A percentile compares a stretch with the other conserved stretches of the same genome.
phyloP scores from a whole-genome alignment of 352 stramenopile genomes.

The Globisporangium canariense region DNA sequence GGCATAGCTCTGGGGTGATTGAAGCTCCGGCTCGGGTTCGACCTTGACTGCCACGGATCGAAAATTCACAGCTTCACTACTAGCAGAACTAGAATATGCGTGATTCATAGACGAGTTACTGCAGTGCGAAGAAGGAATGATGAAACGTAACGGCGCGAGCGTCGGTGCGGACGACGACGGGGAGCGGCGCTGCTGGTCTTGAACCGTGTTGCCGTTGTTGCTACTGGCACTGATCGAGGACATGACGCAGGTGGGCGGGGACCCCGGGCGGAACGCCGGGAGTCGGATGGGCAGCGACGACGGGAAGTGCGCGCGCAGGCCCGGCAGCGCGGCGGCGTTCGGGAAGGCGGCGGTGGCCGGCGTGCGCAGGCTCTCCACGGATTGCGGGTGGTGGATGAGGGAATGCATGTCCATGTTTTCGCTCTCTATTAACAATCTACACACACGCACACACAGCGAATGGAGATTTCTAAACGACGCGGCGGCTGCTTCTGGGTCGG shows the following conservation, averaged over 20 bases:
- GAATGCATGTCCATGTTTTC: constrained; percentile 70
- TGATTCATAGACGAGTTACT: constrained; percentile 24
- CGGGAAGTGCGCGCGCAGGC: constrained; percentile 42
- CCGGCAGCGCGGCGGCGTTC: constrained; percentile 24
- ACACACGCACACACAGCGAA: neutral
- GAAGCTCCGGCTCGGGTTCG: constrained; percentile 10
- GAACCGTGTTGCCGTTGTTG: neutral
- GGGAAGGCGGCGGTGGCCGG: constrained; percentile 20
- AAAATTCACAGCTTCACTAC: constrained; percentile 17
- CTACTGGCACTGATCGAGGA: neutral
- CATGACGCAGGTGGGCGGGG: constrained; percentile 1
- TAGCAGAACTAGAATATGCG: constrained; percentile 18
- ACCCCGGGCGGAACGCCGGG: constrained; percentile 25
- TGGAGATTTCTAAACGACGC: neutral
- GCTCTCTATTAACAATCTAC: constrained; percentile 12
- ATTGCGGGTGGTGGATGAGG: constrained; percentile 46
- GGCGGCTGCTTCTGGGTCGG: neutral
- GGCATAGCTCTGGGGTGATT: constrained; percentile 13
- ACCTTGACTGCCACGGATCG: constrained; percentile 16
- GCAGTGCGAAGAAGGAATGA: constrained; percentile 64
- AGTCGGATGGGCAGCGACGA: constrained; percentile 39
- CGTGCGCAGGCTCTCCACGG: constrained; percentile 19
- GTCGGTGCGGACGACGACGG: constrained; percentile 19
- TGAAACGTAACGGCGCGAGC: constrained; percentile 73
- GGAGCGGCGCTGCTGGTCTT: constrained; percentile 24